These are phyloP conservation scores for Tetraselmis chui DNA, from an alignment of 139 green algal genomes.

Conservation along the genomic window DNA sequence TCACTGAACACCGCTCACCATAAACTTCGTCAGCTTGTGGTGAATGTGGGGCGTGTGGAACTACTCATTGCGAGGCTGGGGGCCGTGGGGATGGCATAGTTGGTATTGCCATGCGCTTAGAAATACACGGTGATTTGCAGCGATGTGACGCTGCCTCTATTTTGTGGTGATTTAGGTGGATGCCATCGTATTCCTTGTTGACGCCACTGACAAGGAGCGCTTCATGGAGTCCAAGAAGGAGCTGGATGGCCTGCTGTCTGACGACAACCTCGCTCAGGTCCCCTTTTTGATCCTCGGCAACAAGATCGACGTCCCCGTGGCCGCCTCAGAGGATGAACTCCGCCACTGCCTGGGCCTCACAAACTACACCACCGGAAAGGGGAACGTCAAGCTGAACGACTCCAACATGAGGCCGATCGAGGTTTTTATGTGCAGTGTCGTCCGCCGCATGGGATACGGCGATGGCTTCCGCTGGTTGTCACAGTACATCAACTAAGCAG, in stretches of 20 bases:
- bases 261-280: constrained; percentile 85
- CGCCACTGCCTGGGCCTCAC: constrained; percentile 83
- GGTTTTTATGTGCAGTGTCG: constrained; percentile 96
- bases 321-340: constrained; percentile 81
- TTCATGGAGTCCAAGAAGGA: constrained; percentile 90
- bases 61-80: too few relatives aligned
- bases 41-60: not conserved
- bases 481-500: constrained; percentile 89
- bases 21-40: not conserved
- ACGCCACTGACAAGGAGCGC: constrained; percentile 90
- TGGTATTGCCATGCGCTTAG: too few relatives aligned
- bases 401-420: constrained; percentile 87
- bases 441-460: constrained; percentile 89
- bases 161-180: constrained; percentile 64
- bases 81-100: too few relatives aligned
- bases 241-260: constrained; percentile 84
- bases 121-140: not conserved
- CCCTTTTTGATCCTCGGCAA: constrained; percentile 97
- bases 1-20: too few relatives aligned
- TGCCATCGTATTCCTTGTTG: constrained; percentile 97
- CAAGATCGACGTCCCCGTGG: constrained; percentile 96
- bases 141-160: not conserved
- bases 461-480: constrained; percentile 97
- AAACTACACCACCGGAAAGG: constrained; percentile 96
- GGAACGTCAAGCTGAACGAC: constrained; percentile 82